These are phyloP conservation scores for Spinacia oleracea DNA, from an alignment of 179 eudicot genomes.

Conservation along the genomic window DNA sequence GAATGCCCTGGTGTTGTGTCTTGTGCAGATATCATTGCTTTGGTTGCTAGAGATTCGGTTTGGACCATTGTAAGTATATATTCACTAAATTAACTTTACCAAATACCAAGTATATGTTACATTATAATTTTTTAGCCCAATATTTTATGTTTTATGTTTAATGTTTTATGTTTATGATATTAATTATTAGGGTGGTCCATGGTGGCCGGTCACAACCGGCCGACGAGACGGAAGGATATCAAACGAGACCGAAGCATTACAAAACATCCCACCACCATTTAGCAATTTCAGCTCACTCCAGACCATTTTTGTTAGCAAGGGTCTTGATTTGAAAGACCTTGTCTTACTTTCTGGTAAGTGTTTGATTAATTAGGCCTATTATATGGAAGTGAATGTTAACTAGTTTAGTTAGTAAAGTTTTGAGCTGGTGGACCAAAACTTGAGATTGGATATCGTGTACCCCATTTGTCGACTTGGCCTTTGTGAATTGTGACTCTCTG, in stretches of 20 bases:
- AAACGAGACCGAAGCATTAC: conserved; percentile 35
- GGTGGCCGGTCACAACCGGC: conserved; percentile 54
- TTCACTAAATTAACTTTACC: too few species aligned
- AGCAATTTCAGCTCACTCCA: conserved; percentile 46
- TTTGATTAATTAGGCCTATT: too few species aligned
- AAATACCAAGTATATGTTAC: too few species aligned
- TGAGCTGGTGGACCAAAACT: too few species aligned
- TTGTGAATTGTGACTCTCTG: too few species aligned
- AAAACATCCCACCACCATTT: conserved; percentile 49
- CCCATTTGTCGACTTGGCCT: too few species aligned
- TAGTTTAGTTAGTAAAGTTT: too few species aligned
- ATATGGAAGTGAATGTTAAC: too few species aligned
- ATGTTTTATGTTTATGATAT: neutral
- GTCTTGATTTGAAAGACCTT: conserved; percentile 48
- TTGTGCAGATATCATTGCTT: conserved; percentile 54
- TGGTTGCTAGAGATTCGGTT: conserved; percentile 54
- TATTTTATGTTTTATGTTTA: too few species aligned
- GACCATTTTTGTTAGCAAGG: conserved; percentile 39
- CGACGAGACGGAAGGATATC: conserved; percentile 54
- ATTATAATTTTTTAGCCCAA: too few species aligned
- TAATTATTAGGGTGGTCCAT: conserved; percentile 50
- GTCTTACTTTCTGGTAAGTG: conserved; percentile 55
- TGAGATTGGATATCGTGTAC: too few species aligned
- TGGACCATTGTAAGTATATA: conserved; percentile 32
- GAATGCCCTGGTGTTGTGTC: conserved; percentile 53